Conservation (phyloP, 805 yeast species). For the Jamesozyma lodderae region DNA sequence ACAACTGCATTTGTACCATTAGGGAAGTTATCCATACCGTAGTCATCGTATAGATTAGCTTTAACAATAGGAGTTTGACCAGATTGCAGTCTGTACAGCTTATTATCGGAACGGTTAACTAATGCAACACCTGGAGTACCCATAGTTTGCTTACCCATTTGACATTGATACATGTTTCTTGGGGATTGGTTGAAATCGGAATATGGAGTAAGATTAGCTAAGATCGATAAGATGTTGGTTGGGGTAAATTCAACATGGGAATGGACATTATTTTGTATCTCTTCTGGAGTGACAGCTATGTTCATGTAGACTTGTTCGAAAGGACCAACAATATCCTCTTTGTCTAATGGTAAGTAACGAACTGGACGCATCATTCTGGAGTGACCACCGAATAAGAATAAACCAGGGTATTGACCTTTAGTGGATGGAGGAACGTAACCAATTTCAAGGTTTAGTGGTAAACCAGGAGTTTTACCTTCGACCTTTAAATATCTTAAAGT, state of each 20-base stretch:
- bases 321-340: constrained; percentile 86
- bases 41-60: constrained; percentile 86
- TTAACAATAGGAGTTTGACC: constrained; percentile 98
- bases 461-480: constrained; percentile 54
- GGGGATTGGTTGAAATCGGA: constrained; percentile 99
- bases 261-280: constrained; percentile 72
- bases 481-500: constrained; percentile 91
- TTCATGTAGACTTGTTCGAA: constrained; percentile 97
- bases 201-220: constrained; percentile 95
- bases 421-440: constrained; percentile 95
- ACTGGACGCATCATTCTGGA: constrained; percentile 96
- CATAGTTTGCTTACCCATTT: constrained; percentile 99
- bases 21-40: constrained; percentile 97
- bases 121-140: constrained; percentile 98
- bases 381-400: constrained; percentile 82
- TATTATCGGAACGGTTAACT: constrained; percentile 87
- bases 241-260: constrained; percentile 93
- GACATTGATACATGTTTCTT: constrained; percentile 99
- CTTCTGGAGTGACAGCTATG: constrained; percentile 88
- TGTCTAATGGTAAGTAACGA: constrained; percentile 75
- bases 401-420: constrained; percentile 96
- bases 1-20: constrained; percentile 98
- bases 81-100: constrained; percentile 80
- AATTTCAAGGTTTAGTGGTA: constrained; percentile 81
- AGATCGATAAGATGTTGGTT: constrained; percentile 84